phyloP scores from a whole-genome alignment of 352 stramenopile genomes.

The Phytopythium vexans region DNA sequence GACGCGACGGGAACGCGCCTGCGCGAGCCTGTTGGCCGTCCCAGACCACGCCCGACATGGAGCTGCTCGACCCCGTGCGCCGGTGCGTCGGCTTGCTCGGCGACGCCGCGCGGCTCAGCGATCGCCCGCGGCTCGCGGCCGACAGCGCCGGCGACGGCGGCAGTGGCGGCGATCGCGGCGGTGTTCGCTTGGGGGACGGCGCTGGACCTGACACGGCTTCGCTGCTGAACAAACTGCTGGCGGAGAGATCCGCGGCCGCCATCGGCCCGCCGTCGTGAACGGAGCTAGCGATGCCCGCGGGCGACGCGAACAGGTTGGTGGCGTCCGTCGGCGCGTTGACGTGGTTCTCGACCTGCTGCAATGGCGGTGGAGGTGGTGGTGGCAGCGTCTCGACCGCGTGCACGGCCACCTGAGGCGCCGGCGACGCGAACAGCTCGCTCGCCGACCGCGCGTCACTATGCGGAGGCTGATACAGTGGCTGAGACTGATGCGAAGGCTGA shows the following conservation, averaged over 20 bases:
- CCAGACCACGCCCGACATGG: not conserved
- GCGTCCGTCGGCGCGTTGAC: not conserved
- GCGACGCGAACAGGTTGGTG: constrained; percentile 6
- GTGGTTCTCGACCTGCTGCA: too few relatives aligned
- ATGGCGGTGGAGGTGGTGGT: constrained; percentile 1
- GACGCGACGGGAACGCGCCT: not conserved
- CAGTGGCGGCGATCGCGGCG: not conserved
- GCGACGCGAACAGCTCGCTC: constrained; percentile 10
- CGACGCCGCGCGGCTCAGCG: too few relatives aligned
- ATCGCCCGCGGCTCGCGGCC: too few relatives aligned
- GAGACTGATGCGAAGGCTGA: too few relatives aligned
- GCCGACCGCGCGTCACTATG: constrained; percentile 13
- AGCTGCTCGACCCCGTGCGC: not conserved
- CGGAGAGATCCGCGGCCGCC: too few relatives aligned
- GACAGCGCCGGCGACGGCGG: constrained; percentile 2
- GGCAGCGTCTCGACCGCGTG: constrained; percentile 2
- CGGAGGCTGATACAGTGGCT: constrained; percentile 7
- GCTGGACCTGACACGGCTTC: too few relatives aligned
- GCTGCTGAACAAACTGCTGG: constrained; percentile 34
- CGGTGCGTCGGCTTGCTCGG: constrained; percentile 1
- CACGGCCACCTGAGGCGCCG: constrained; percentile 1
- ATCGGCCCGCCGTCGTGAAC: constrained; percentile 13
- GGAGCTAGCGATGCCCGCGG: constrained; percentile 11
- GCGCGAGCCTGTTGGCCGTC: not conserved
- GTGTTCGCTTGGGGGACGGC: too few relatives aligned